phyloP scores from a whole-genome alignment of 768 basidiomycete species.

The Pleurotus pulmonarius region DNA sequence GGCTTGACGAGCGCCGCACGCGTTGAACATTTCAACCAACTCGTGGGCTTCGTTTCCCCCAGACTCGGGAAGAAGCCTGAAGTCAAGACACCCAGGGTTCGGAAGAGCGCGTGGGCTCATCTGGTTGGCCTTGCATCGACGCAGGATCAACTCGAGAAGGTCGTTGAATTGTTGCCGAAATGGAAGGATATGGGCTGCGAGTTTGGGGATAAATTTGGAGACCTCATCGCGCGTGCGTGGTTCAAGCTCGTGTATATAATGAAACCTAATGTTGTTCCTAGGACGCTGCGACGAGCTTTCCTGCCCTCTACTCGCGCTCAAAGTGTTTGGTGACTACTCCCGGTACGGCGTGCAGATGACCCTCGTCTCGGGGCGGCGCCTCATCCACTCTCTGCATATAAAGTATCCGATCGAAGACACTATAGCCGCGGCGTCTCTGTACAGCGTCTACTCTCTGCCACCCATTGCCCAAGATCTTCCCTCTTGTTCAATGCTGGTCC shows the following conservation, averaged over 20 bases:
- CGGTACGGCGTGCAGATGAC: constrained; percentile 57
- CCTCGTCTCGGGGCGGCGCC: constrained; percentile 46
- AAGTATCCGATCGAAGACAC: constrained; percentile 42
- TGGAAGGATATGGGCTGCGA: constrained; percentile 43
- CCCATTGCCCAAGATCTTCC: constrained; percentile 52
- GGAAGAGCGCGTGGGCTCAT: constrained; percentile 45
- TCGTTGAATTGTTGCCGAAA: constrained; percentile 42
- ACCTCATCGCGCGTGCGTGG: constrained; percentile 53
- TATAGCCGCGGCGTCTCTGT: constrained; percentile 51
- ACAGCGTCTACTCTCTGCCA: constrained; percentile 49
- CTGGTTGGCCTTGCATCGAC: constrained; percentile 48
- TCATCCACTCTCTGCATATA: constrained; percentile 53
- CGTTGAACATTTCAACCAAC: constrained; percentile 27
- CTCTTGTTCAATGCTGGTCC: constrained; percentile 52
- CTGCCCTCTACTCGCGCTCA: constrained; percentile 53
- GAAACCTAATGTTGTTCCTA: constrained; percentile 17
- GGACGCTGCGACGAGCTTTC: constrained; percentile 60
- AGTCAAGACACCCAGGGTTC: constrained; percentile 29
- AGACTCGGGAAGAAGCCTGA: constrained; percentile 36
- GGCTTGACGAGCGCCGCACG: constrained; percentile 28
- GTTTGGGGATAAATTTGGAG: constrained; percentile 36
- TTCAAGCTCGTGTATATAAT: not conserved
- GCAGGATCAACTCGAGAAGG: constrained; percentile 42
- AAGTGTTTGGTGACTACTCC: constrained; percentile 58
- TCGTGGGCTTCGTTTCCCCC: constrained; percentile 30